Percentiles rank a stretch among this genome's conserved stretches.
These are phyloP conservation scores for Urochloa ruziziensis DNA, from an alignment of 176 grass and related monocot species.

Conservation along the genomic window DNA sequence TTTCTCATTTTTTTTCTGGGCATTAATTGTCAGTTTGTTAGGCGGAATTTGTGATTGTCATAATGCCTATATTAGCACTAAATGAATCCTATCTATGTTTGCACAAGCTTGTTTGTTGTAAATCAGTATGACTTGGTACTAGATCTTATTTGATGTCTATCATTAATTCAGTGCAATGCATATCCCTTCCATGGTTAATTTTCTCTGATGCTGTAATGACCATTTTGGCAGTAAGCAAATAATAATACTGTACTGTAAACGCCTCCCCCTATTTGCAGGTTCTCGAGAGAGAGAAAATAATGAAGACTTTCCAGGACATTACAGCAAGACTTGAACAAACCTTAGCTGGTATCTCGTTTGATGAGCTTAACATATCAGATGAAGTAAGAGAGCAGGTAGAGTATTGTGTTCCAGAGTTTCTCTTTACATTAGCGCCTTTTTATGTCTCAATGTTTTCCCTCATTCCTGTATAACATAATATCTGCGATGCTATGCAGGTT, in stretches of 20 bases:
- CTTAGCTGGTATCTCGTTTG: constrained; percentile 68
- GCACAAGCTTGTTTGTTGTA: neutral
- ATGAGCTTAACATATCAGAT: constrained; percentile 87
- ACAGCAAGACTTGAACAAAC: constrained; percentile 73
- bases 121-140: neutral
- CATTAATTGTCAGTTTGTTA: too few relatives aligned
- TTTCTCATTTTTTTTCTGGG: too few relatives aligned
- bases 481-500: constrained; percentile 51
- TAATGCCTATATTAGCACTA: neutral
- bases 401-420: constrained; percentile 1
- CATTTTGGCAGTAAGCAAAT: neutral
- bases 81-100: constrained; percentile 7
- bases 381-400: constrained; percentile 96
- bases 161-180: neutral
- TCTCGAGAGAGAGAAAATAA: constrained; percentile 77
- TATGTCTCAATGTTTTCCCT: neutral
- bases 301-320: constrained; percentile 69
- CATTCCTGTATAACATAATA: constrained; percentile 6
- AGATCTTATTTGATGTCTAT: neutral
- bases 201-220: neutral
- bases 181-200: neutral
- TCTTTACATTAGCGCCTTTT: constrained; percentile 2
- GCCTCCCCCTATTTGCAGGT: constrained; percentile 52
- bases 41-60: too few relatives aligned
- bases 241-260: neutral